Conservation (phyloP, 225 moss, liverwort and hornwort species). For the Physcomitrium patens region DNA sequence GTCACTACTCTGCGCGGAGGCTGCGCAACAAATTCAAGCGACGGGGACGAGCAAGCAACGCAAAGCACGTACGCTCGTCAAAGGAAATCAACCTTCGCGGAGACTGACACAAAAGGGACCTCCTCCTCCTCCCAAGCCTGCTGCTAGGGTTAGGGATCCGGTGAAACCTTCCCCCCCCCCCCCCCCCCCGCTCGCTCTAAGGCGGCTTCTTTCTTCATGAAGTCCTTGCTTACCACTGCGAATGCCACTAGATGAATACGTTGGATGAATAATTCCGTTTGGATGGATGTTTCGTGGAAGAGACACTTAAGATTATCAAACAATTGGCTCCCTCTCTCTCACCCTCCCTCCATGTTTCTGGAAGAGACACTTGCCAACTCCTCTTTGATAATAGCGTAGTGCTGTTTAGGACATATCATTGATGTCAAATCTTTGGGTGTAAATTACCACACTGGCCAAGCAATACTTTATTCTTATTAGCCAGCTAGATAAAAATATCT, state of each 20-base stretch:
- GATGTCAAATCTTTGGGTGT: too few species aligned
- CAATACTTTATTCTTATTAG: too few species aligned
- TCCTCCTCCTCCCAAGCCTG: accelerated
- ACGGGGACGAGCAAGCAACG: neutral
- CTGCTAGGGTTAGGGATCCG: conserved; percentile 38
- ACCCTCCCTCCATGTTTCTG: too few species aligned
- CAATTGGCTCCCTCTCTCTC: too few species aligned
- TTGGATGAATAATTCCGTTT: too few species aligned
- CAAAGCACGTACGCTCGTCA: conserved; percentile 12
- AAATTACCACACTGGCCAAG: too few species aligned
- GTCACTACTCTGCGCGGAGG: conserved; percentile 2
- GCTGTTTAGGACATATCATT: too few species aligned
- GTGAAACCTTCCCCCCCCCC: too few species aligned
- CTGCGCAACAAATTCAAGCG: conserved; percentile 10
- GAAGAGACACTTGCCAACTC: too few species aligned
- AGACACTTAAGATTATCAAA: neutral
- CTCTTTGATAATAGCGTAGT: too few species aligned
- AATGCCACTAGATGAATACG: neutral
- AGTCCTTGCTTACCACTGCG: neutral
- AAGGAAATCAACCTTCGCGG: accelerated
- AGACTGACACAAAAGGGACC: conserved; percentile 22
- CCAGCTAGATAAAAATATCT: too few species aligned
- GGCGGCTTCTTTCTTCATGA: neutral
- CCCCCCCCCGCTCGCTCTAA: conserved; percentile 3
- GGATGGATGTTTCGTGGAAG: neutral